Conservation (phyloP, 495 filamentous ascomycete species). For the Chaetomidium leptoderma region DNA sequence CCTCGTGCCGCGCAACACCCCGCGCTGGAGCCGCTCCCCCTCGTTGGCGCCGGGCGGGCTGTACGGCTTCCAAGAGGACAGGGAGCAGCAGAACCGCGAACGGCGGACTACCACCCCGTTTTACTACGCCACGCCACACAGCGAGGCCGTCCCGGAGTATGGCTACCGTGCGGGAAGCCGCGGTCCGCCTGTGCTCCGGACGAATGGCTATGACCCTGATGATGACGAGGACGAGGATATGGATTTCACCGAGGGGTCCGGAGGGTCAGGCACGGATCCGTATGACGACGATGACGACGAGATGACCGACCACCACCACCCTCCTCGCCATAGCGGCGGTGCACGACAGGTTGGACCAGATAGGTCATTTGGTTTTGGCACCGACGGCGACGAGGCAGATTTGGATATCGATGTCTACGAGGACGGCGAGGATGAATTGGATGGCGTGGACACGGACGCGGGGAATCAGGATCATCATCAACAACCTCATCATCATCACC, state of each 20-base stretch:
- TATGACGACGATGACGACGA: slow-evolving; percentile 11
- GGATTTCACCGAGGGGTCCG: slow-evolving; percentile 10
- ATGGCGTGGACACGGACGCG: slow-evolving; percentile 32
- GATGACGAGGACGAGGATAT: slow-evolving; percentile 27
- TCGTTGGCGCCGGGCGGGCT: slow-evolving; percentile 24
- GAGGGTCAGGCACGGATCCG: background rate
- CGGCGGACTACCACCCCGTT: slow-evolving; percentile 43
- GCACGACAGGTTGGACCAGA: background rate
- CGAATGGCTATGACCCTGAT: slow-evolving; percentile 15
- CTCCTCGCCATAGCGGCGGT: background rate
- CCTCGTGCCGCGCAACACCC: slow-evolving; percentile 42
- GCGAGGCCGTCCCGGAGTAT: slow-evolving; percentile 34
- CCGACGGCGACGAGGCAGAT: slow-evolving; percentile 23
- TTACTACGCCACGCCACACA: slow-evolving; percentile 54
- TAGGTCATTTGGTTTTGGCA: slow-evolving; percentile 10
- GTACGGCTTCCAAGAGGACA: slow-evolving; percentile 22
- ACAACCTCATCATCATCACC: background rate
- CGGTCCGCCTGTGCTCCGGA: background rate
- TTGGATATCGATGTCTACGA: slow-evolving; percentile 12
- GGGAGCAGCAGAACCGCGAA: slow-evolving; percentile 15
- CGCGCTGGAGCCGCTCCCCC: slow-evolving; percentile 41
- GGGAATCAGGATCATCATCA: slow-evolving; percentile 13
- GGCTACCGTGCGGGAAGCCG: slow-evolving; percentile 23
- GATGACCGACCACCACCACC: slow-evolving; percentile 9
- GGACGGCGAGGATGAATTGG: slow-evolving; percentile 29